Conservation (phyloP, 2,329 filamentous ascomycete genomes). For the Thielaviopsis musarum region DNA sequence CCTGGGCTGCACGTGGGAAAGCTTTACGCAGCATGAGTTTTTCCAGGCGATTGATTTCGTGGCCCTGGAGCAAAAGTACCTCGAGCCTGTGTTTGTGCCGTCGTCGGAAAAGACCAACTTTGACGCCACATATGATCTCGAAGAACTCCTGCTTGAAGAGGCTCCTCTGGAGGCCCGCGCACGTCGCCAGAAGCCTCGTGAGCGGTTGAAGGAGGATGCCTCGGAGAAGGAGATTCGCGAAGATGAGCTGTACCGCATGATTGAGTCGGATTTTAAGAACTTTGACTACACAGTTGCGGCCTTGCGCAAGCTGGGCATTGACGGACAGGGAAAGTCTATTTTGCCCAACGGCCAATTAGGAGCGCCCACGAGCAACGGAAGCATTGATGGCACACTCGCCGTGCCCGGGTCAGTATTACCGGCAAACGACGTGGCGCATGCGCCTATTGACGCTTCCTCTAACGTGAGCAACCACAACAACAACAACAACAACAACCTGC, state of each 20-base stretch:
- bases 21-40: constrained; percentile 77
- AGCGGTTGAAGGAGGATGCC: constrained; percentile 82
- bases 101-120: constrained; percentile 98
- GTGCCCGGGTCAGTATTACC: constrained; percentile 27
- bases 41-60: constrained; percentile 76
- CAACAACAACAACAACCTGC: constrained; percentile 2
- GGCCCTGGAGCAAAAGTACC: constrained; percentile 66
- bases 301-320: constrained; percentile 20
- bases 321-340: background rate
- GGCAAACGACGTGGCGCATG: constrained; percentile 14
- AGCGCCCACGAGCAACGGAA: background rate
- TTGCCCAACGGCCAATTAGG: background rate
- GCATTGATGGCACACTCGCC: constrained; percentile 24
- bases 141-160: constrained; percentile 85
- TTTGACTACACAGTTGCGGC: constrained; percentile 86
- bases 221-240: constrained; percentile 89
- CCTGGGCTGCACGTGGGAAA: constrained; percentile 74
- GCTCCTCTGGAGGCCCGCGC: constrained; percentile 86
- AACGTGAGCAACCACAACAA: background rate
- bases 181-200: constrained; percentile 81
- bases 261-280: constrained; percentile 82
- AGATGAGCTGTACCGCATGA: constrained; percentile 85
- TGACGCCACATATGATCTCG: constrained; percentile 92
- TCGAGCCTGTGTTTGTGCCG: constrained; percentile 81
- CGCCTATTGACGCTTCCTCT: constrained; percentile 6